A percentile compares a stretch with the other conserved stretches of the same genome.
These are phyloP conservation scores for Euryodendron excelsum DNA, from an alignment of 148 eudicot genomes.

Conservation along the genomic window DNA sequence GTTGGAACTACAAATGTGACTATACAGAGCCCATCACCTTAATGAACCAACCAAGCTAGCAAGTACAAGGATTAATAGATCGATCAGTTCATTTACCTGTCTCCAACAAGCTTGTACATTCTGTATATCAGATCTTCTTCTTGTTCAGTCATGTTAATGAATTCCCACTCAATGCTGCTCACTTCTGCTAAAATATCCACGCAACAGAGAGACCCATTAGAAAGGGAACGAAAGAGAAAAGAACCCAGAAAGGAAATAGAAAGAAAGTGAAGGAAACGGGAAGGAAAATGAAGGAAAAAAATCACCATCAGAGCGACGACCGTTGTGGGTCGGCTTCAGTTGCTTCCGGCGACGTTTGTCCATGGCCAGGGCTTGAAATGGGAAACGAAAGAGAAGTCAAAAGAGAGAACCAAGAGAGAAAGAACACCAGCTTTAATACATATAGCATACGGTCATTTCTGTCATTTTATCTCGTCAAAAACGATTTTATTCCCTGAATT, in stretches of 20 bases:
- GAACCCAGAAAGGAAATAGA: background rate
- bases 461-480: no score
- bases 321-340: background rate
- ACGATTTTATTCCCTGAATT: no score
- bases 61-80: background rate
- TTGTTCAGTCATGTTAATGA: constrained; percentile 38
- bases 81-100: constrained; percentile 24
- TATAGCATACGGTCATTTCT: no score
- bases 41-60: no score
- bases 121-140: constrained; percentile 42
- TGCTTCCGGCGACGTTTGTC: constrained; percentile 22
- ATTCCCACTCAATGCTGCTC: constrained; percentile 40
- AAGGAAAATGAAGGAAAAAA: background rate
- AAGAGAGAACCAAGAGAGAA: no score
- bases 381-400: no score
- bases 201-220: background rate
- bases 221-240: background rate
- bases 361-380: constrained; percentile 8
- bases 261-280: background rate
- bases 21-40: no score
- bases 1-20: no score
- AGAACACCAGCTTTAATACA: no score
- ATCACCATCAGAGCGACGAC: constrained; percentile 19
- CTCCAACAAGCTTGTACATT: constrained; percentile 50
- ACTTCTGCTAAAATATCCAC: constrained; percentile 21